Base-by-base conservation (phyloP, 164 flowering plant species). In the Vitis amurensis region DNA sequence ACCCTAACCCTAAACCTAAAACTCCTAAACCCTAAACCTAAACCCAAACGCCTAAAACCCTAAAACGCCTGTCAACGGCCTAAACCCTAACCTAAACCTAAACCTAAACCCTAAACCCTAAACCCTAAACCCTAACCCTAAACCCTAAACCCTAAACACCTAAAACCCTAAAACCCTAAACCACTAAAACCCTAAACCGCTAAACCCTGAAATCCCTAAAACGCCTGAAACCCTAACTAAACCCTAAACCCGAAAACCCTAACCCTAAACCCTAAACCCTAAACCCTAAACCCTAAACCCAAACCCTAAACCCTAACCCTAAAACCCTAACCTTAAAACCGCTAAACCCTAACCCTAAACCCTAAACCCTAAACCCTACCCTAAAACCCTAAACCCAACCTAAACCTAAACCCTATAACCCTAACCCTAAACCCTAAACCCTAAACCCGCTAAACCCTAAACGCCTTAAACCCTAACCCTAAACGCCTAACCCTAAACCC, bases 231-330 rank as follows among this genome's bases (percentile, higher is more conserved):
- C n/a, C n/a, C n/a, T n/a, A n/a, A n/a, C n/a, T 61, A 68, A 62
- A 63, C 67, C 68, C 60, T 52, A 67, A 68, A 56, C 67, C 72
- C 60, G 62, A n/a, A n/a, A n/a, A n/a, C n/a, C n/a, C n/a, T n/a
- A n/a, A n/a, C n/a, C n/a, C n/a, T n/a, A n/a, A n/a, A 56, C 67
- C 71, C 66, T 68, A 73, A 73, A 69, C 76, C 76, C 71, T 23
- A 62, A 73, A 69, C 62, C 72, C 72, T 59, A 52, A 62, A 73
- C 59, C 64, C 72, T 62, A 51, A 61, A 68, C 59, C 72, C 63
- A 44, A 73, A 73, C 53, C 72, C 68, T 57, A 16, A 68, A 73
- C 50, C 66, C 71, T 13, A 53, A 68, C 61, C 60, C 68, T 66
- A 31, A 63, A 68, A 63, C 57, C 68, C 59, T 16, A 58, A 68